Conservation (phyloP, 352 stramenopile species). For the Pythium rhizo-oryzae region DNA sequence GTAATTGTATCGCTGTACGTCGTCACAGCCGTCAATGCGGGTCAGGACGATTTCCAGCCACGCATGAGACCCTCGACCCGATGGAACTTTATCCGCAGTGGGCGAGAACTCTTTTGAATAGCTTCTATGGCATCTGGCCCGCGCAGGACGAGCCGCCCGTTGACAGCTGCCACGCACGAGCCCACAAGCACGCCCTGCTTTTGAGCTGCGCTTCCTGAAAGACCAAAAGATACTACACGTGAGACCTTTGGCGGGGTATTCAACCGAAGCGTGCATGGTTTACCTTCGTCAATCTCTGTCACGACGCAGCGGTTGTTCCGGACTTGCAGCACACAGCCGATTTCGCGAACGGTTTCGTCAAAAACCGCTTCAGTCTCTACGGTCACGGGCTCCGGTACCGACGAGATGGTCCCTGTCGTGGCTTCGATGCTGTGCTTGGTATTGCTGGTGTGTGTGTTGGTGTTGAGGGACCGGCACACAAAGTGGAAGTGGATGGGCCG, state of each 20-base stretch:
- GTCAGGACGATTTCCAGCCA: slow-evolving; percentile 43
- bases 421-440: neutral
- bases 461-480: slow-evolving; percentile 38
- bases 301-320: slow-evolving; percentile 66
- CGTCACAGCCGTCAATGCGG: neutral
- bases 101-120: slow-evolving; percentile 57
- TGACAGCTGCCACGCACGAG: slow-evolving; percentile 66
- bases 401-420: slow-evolving; percentile 40
- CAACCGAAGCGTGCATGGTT: neutral
- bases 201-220: slow-evolving; percentile 49
- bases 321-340: slow-evolving; percentile 60
- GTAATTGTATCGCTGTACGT: neutral
- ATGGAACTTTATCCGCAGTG: slow-evolving; percentile 67
- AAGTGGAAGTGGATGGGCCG: slow-evolving; percentile 75
- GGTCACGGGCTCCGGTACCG: slow-evolving; percentile 58
- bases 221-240: neutral
- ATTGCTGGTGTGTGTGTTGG: neutral
- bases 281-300: slow-evolving; percentile 52
- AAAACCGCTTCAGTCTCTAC: slow-evolving; percentile 64
- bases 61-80: slow-evolving; percentile 82
- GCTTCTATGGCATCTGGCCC: slow-evolving; percentile 50
- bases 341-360: slow-evolving; percentile 42
- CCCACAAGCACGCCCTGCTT: slow-evolving; percentile 66
- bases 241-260: neutral
- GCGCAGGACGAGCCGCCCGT: slow-evolving; percentile 52